A percentile compares a stretch with the other conserved stretches of the same genome.
These are phyloP conservation scores for Aureobasidium sp. DNA, from an alignment of 2,329 filamentous ascomycete genomes.

Conservation along the genomic window DNA sequence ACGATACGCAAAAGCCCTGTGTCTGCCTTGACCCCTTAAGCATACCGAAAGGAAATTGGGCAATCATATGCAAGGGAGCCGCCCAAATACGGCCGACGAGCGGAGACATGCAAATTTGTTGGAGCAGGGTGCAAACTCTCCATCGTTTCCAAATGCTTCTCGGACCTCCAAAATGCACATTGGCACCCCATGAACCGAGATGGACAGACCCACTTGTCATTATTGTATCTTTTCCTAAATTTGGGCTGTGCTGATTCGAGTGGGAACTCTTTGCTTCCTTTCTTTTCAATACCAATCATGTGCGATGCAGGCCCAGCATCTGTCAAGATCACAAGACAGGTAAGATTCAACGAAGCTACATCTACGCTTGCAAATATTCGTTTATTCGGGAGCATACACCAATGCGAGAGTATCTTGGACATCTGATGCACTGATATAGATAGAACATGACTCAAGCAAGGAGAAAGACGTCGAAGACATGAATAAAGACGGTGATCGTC, in stretches of 20 bases:
- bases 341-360: too few species aligned
- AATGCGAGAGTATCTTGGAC: too few species aligned
- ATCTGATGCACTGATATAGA: too few species aligned
- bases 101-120: background rate
- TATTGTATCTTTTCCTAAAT: background rate
- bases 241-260: background rate
- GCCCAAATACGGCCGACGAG: background rate
- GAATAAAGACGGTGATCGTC: conserved; percentile 9
- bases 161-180: background rate
- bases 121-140: background rate
- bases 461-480: background rate
- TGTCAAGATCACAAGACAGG: too few species aligned
- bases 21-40: background rate
- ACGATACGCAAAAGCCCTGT: background rate
- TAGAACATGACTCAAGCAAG: background rate
- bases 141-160: background rate
- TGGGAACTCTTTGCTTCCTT: too few species aligned
- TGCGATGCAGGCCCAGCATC: too few species aligned
- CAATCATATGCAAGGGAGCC: background rate
- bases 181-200: background rate
- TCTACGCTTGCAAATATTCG: too few species aligned
- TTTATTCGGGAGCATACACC: too few species aligned
- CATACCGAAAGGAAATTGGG: background rate
- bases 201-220: background rate
- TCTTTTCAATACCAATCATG: too few species aligned